Conservation (phyloP, 345 rosid genomes). For the Pseudoturritis turrita region DNA sequence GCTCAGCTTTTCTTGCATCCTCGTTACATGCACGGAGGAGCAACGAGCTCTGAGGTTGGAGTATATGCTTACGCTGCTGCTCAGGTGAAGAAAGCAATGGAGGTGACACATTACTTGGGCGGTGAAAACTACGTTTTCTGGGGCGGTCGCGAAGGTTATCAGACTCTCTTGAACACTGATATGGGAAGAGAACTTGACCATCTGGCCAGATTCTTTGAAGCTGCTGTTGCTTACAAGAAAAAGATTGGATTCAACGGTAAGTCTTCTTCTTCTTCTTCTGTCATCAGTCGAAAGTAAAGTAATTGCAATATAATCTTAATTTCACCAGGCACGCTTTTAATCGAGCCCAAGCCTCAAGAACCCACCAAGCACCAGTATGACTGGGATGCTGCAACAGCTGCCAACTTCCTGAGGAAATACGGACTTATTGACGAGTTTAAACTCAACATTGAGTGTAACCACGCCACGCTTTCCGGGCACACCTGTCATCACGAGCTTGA, state of each 20-base stretch:
- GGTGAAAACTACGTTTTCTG: constrained; percentile 98
- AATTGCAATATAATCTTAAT: background rate
- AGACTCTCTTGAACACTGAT: constrained; percentile 86
- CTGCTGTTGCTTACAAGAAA: constrained; percentile 88
- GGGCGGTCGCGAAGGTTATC: constrained; percentile 99
- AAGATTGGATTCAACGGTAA: constrained; percentile 94
- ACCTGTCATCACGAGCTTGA: constrained; percentile 95
- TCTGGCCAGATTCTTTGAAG: constrained; percentile 77
- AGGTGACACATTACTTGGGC: constrained; percentile 93
- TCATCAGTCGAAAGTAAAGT: background rate
- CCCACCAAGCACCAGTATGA: constrained; percentile 97
- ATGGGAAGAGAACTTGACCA: constrained; percentile 95
- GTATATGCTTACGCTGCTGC: constrained; percentile 97
- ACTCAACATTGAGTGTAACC: constrained; percentile 91
- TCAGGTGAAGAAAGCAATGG: constrained; percentile 96
- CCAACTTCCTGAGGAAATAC: constrained; percentile 80
- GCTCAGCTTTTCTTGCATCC: constrained; percentile 96
- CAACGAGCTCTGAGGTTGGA: constrained; percentile 86
- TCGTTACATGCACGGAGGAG: constrained; percentile 97
- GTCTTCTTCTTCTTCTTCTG: background rate
- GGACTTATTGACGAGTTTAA: constrained; percentile 74
- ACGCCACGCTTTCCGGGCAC: constrained; percentile 95
- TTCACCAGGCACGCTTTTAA: constrained; percentile 67
- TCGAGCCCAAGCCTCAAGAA: constrained; percentile 99
- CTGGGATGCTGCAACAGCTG: constrained; percentile 98